Base-by-base conservation (phyloP, 2,329 filamentous ascomycete genomes). In the Sordariomycetes sp. region DNA sequence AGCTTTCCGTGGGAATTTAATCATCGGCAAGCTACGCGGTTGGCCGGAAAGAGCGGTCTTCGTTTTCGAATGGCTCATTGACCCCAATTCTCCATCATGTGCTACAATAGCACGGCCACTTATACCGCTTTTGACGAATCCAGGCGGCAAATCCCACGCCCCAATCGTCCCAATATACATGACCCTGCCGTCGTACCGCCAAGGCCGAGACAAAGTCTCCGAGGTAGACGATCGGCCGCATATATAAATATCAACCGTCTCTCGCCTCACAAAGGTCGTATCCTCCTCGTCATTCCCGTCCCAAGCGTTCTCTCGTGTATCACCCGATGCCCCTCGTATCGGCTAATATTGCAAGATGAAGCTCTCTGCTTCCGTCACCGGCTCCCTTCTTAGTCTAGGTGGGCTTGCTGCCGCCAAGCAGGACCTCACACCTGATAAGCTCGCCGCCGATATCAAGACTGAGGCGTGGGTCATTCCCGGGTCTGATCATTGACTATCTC, bases 381-480 rank as follows among this genome's bases (percentile, higher is more conserved):
- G 20, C 10, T 14, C 51, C 25, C 35, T 58, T 3, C 37, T 53
- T 32, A 35, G 50, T n/a, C n/a, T 46, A 16, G 50, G 32, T 32
- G 22, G n/a, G 11, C 34, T 54, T n/a, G 53, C 18, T n/a, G 53
- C 18, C 25, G 12, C 16, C 14, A 57, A 57, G 55, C 50, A 57
- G 55, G 34, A 43, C 25, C 46, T 76, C 50, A 74, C 70, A 1
- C 67, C 70, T 25, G 71, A 75, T 60, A 71, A 70, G 64, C 62
- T 72, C 37, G 74, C 71, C 57, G 69, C 68, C 18, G 72, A 74
- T 58, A 73, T 76, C 61, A 67, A 64, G 34, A 70, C 68, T 50
- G 64, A 67, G 58, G 67, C 72, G 73, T 75, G 62, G 62, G 72
- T 63, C 28, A 20, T 24, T 10, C n/a, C 46, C n/a, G 8, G 3